Percentiles rank a stretch among this genome's conserved stretches.
Evolutionary conservation across 2,329 filamentous ascomycete species (phyloP).

Genomic region (Nothopassalora personata): DNA sequence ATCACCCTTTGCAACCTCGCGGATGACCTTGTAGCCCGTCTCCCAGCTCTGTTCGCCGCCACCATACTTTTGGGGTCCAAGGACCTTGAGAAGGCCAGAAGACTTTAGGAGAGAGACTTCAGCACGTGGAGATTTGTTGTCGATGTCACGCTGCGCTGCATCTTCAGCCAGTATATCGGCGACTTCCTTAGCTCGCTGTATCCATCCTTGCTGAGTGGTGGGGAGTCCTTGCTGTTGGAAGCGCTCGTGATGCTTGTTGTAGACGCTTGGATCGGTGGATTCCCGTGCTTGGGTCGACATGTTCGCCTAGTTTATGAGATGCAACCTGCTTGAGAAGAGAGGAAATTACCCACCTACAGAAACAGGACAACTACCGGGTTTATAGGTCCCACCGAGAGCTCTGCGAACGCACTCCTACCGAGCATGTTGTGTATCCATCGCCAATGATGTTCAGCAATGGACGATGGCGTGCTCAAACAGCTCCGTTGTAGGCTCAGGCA

Average conservation of each 20-base stretch:
- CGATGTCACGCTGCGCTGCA: conserved; percentile 44
- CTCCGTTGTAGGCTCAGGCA: background rate
- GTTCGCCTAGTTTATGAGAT: background rate
- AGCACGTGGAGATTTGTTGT: conserved; percentile 49
- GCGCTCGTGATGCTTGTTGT: conserved; percentile 20
- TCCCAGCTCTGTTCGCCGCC: conserved; percentile 51
- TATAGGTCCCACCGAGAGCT: background rate
- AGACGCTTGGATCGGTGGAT: conserved; percentile 26
- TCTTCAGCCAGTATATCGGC: conserved; percentile 47
- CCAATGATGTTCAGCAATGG: conserved; percentile 1
- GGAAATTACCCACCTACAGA: background rate
- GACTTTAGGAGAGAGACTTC: conserved; percentile 51
- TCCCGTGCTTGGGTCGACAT: conserved; percentile 16
- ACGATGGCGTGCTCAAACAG: conserved; percentile 2
- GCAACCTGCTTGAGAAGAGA: background rate
- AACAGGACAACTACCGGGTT: background rate
- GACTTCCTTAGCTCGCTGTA: conserved; percentile 46
- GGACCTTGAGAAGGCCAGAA: conserved; percentile 46
- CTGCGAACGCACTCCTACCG: background rate
- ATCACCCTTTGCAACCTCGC: conserved; percentile 60
- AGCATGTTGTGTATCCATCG: background rate
- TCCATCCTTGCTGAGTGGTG: conserved; percentile 40
- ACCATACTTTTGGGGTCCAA: conserved; percentile 48
- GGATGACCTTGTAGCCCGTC: conserved; percentile 54
- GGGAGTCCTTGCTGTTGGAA: conserved; percentile 33